Evolutionary conservation across 2,329 filamentous ascomycete species (phyloP).

Genomic region (Colletotrichum noveboracense): DNA sequence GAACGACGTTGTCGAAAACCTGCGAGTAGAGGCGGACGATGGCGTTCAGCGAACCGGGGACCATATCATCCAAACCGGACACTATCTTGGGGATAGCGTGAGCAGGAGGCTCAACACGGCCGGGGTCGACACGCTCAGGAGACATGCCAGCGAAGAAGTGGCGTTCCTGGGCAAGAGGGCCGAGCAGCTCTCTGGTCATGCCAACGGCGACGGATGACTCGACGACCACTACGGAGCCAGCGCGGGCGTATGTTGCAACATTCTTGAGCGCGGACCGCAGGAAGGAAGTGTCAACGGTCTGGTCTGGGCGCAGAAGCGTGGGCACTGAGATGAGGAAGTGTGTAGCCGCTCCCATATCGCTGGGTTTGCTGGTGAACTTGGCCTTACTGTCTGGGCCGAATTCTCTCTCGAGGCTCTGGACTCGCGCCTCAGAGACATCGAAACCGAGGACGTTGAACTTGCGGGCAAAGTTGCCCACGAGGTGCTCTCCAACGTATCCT

Average conservation of each 20-base stretch:
- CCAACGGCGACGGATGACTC: slow-evolving; percentile 61
- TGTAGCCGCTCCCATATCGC: slow-evolving; percentile 45
- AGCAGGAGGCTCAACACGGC: slow-evolving; percentile 44
- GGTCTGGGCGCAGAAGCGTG: slow-evolving; percentile 51
- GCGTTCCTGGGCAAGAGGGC: slow-evolving; percentile 44
- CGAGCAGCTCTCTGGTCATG: slow-evolving; percentile 56
- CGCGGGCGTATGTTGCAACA: slow-evolving; percentile 44
- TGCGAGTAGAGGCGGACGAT: slow-evolving; percentile 50
- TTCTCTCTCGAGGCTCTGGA: slow-evolving; percentile 35
- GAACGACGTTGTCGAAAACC: slow-evolving; percentile 53
- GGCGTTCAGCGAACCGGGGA: slow-evolving; percentile 46
- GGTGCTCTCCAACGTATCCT: slow-evolving; percentile 57
- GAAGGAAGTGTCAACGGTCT: slow-evolving; percentile 52
- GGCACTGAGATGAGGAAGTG: slow-evolving; percentile 61
- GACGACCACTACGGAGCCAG: slow-evolving; percentile 53
- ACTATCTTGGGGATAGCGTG: slow-evolving; percentile 57
- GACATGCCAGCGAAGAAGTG: slow-evolving; percentile 56
- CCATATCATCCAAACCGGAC: slow-evolving; percentile 54
- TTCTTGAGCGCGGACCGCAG: slow-evolving; percentile 47
- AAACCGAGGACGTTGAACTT: slow-evolving; percentile 50
- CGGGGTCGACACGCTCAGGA: slow-evolving; percentile 58
- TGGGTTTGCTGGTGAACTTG: slow-evolving; percentile 39
- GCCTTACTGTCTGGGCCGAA: slow-evolving; percentile 32
- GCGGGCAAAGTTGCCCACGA: slow-evolving; percentile 47
- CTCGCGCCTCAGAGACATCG: slow-evolving; percentile 48